These are phyloP conservation scores for Ceratobasidium papillatum DNA, from an alignment of 1,284 basidiomycete genomes.

Conservation along the genomic window DNA sequence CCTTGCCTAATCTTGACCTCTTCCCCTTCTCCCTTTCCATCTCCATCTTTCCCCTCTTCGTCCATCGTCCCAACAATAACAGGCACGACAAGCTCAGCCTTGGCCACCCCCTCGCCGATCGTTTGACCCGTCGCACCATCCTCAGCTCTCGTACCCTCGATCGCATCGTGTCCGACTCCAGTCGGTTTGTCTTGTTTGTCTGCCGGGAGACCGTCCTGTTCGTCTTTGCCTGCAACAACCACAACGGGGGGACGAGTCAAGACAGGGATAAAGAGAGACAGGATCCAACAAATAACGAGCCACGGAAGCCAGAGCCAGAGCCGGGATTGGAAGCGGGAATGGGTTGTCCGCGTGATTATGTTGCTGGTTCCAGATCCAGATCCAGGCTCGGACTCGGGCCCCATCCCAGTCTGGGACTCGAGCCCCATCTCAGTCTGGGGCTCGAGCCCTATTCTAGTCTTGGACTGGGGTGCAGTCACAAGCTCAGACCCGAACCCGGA, in stretches of 20 bases:
- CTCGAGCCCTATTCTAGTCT: no score
- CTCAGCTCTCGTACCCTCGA: neutral
- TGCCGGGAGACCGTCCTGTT: neutral
- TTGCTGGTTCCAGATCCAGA: no score
- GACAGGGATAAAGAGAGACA: neutral
- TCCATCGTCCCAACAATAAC: constrained; percentile 4
- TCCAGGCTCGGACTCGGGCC: no score
- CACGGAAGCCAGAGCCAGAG: neutral
- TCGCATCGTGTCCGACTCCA: constrained; percentile 12
- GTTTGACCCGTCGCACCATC: constrained; percentile 7
- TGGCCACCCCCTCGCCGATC: constrained; percentile 11
- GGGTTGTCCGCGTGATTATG: no score
- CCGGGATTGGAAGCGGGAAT: no score
- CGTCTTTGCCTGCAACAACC: neutral
- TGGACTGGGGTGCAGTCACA: no score
- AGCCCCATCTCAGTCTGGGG: no score
- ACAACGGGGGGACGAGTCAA: neutral
- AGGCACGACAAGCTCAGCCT: constrained; percentile 12
- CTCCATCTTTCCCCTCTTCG: neutral
- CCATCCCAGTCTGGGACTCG: no score
- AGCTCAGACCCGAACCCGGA: no score
- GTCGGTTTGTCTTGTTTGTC: neutral
- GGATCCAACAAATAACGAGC: neutral
- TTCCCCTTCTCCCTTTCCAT: neutral
- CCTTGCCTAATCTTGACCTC: neutral